Evolutionary conservation across 2,329 filamentous ascomycete species (phyloP).

Genomic region (Xylariaceae sp.): DNA sequence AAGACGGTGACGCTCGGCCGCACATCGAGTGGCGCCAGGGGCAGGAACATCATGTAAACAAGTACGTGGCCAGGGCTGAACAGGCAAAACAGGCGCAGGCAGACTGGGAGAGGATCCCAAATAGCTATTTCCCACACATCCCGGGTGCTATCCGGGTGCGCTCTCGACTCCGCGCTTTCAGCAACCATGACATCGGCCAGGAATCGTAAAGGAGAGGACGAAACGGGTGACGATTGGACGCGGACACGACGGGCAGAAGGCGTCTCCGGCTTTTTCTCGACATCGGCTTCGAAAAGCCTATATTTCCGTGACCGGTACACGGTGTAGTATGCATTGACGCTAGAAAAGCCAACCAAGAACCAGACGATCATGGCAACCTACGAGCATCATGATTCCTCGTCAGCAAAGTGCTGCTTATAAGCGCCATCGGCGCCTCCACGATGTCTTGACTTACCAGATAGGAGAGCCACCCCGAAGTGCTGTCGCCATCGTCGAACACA

Average conservation of each 20-base stretch:
- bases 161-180: slow-evolving; percentile 72
- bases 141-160: slow-evolving; percentile 73
- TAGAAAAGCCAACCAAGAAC: slow-evolving; percentile 61
- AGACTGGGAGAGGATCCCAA: slow-evolving; percentile 89
- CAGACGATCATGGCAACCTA: slow-evolving; percentile 70
- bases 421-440: background rate
- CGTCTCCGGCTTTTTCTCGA: slow-evolving; percentile 72
- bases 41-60: slow-evolving; percentile 84
- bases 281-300: slow-evolving; percentile 80
- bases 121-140: slow-evolving; percentile 94
- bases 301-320: slow-evolving; percentile 80
- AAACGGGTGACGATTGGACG: slow-evolving; percentile 75
- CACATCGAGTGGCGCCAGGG: slow-evolving; percentile 68
- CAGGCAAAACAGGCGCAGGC: slow-evolving; percentile 75
- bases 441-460: slow-evolving; percentile 44
- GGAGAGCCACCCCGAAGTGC: slow-evolving; percentile 60
- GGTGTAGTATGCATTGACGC: slow-evolving; percentile 74
- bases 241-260: slow-evolving; percentile 84
- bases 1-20: slow-evolving; percentile 82
- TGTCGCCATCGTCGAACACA: slow-evolving; percentile 70
- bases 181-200: slow-evolving; percentile 63
- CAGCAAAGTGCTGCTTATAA: background rate
- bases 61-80: slow-evolving; percentile 94
- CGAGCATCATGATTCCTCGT: slow-evolving; percentile 11
- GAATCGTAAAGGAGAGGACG: slow-evolving; percentile 73